Base-by-base conservation (phyloP, 768 basidiomycete species). In the Polyporus arcularius region DNA sequence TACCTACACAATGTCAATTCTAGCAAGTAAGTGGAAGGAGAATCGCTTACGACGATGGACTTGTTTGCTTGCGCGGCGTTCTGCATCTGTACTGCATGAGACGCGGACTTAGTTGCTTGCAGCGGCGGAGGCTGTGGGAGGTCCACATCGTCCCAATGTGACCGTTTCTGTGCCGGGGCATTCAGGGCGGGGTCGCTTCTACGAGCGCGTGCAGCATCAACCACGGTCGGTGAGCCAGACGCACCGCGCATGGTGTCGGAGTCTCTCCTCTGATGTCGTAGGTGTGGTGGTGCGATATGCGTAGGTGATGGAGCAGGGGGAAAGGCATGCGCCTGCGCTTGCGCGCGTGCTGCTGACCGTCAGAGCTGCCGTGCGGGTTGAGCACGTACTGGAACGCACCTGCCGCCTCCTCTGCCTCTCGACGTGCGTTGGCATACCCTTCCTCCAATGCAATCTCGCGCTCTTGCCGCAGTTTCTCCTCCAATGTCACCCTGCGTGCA, bases 111-210 rank as follows among this genome's bases (percentile, higher is more conserved):
- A 40, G 46, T 42, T 5, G 46, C 10, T 28, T 53, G 63, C 21
- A 47, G 32, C 1, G 21, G 21, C 21, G 54, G 52, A 11, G 55
- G 21, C 6, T 58, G 58, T 39, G 57, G 65, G 39, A 57, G 41
- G 48, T 60, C 53, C 31, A 47, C 9, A 48, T 57, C 39, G 32
- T 58, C 57, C 55, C 55, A 61, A 9, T 57, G 51, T 16, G 35
- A 2, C 11, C 38, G 40, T 14, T 58, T 55, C 39, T 42, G 79
- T n/a, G 79, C 82, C 21, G 78, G 76, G 15, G 75, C 74, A 57
- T 90, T 89, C 14, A 85, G 85, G 15, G 84, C 85, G 11, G 89
- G 90, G 1, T 89, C 89, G 67, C 87, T 91, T 8, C 87, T 80
- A 47, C 84, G 78, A 64, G 86, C 88, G 55, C 82, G 84, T 26